Percentiles rank a stretch among this genome's conserved stretches.
Conservation (phyloP, 768 basidiomycete genomes). For the Suillus lakei region DNA sequence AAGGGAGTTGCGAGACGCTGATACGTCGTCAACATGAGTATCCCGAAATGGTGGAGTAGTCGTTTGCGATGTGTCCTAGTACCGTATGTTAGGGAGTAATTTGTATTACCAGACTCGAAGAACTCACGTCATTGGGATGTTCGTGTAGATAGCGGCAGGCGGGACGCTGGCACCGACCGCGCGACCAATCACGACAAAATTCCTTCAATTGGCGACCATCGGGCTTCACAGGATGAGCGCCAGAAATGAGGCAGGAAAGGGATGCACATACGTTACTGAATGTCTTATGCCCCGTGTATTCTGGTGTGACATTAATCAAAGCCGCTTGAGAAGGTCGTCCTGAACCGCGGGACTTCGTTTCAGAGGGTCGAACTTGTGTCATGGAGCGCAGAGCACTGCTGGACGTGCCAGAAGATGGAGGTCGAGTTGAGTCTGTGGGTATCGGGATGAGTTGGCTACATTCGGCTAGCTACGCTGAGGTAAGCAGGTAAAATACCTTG, state of each 20-base stretch:
- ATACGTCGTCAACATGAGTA: not conserved
- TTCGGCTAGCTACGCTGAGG: not conserved
- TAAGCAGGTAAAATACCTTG: not conserved
- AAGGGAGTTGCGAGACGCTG: not conserved
- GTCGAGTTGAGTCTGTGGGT: not conserved
- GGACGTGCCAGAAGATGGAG: not conserved
- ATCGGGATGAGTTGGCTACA: not conserved
- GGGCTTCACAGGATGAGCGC: not conserved
- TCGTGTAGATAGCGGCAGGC: not conserved
- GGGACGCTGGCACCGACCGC: not conserved
- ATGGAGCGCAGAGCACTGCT: not conserved
- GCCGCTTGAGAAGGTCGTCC: not conserved
- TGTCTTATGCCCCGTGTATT: not conserved
- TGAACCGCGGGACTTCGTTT: not conserved
- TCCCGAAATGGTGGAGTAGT: not conserved
- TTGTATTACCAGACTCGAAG: not conserved
- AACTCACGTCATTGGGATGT: not conserved
- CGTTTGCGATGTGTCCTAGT: not conserved
- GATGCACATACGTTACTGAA: not conserved
- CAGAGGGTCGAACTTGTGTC: not conserved
- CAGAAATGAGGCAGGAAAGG: not conserved
- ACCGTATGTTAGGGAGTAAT: not conserved
- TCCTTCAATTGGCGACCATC: not conserved
- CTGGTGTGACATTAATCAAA: not conserved
- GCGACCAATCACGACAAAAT: not conserved